These are phyloP conservation scores for Xanthoparmelia taractica DNA, from an alignment of 495 filamentous ascomycete genomes.

Conservation along the genomic window DNA sequence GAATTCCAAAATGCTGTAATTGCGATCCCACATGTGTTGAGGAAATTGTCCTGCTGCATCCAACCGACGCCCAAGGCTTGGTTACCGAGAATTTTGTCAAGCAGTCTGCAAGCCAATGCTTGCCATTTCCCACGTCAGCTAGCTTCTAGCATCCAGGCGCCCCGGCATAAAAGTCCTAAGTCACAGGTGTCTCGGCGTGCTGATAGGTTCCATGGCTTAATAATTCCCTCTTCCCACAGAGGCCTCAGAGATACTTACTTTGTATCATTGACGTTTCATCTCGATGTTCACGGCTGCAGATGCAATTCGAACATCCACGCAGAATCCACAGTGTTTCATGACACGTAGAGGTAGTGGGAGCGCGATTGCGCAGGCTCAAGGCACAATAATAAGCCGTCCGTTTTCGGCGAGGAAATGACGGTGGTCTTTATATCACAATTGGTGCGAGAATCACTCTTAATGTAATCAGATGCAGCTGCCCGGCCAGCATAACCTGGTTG, in stretches of 20 bases:
- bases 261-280: too few relatives aligned
- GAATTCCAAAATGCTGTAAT: too few relatives aligned
- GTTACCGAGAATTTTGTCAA: neutral
- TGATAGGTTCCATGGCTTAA: neutral
- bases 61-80: conserved; percentile 3
- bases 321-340: neutral
- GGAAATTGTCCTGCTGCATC: neutral
- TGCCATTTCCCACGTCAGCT: neutral
- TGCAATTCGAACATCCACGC: neutral
- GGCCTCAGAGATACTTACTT: too few relatives aligned
- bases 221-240: neutral
- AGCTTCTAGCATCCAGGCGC: neutral
- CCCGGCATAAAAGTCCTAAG: neutral
- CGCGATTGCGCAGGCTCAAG: neutral
- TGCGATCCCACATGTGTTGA: neutral
- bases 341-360: neutral
- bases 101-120: neutral
- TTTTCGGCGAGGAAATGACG: neutral
- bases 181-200: neutral
- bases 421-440: neutral
- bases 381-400: too few relatives aligned
- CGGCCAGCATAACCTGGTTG: neutral
- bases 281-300: neutral
- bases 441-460: neutral
- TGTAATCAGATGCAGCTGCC: too few relatives aligned